phyloP scores from a whole-genome alignment of 2,329 filamentous ascomycete genomes.

The Fusarium verticillioides region DNA sequence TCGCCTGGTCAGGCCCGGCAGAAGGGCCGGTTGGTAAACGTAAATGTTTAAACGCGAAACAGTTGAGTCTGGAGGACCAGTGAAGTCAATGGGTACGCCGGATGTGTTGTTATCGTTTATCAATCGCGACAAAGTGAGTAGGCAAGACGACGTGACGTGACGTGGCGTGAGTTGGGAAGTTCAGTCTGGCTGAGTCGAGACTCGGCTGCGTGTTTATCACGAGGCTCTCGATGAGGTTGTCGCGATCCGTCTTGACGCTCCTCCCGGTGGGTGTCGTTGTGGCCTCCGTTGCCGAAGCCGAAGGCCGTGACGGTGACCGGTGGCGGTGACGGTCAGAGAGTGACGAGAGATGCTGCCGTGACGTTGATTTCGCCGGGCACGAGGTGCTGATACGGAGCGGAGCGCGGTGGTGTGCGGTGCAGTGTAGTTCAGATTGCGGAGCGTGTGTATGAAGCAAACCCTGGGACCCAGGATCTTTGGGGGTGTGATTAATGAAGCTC shows the following conservation, averaged over 20 bases:
- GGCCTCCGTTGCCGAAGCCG: conserved; percentile 34
- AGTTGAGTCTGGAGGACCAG: conserved; percentile 11
- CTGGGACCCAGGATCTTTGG: conserved; percentile 48
- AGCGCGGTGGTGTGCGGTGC: conserved; percentile 38
- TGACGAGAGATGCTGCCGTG: conserved; percentile 30
- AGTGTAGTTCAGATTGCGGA: conserved; percentile 44
- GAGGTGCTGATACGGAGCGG: conserved; percentile 41
- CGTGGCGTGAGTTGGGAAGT: conserved; percentile 28
- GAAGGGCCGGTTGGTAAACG: conserved; percentile 33
- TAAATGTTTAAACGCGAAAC: conserved; percentile 20
- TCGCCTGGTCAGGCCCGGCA: conserved; percentile 42
- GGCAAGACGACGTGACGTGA: conserved; percentile 32
- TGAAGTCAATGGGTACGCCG: conserved; percentile 10
- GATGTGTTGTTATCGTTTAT: conserved; percentile 27
- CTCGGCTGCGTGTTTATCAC: conserved; percentile 21
- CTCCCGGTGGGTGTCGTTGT: conserved; percentile 20
- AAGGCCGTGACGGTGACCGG: conserved; percentile 37
- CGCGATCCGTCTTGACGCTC: conserved; percentile 28
- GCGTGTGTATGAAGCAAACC: conserved; percentile 46
- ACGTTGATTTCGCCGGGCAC: conserved; percentile 38
- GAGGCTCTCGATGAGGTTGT: conserved; percentile 25
- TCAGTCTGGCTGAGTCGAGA: not conserved
- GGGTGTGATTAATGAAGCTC: conserved; percentile 55
- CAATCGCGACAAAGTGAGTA: conserved; percentile 20
- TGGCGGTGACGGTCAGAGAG: conserved; percentile 36